Base-by-base conservation (phyloP, 192 early-diverging fungal species). In the Jimgerdemannia lactiflua region DNA sequence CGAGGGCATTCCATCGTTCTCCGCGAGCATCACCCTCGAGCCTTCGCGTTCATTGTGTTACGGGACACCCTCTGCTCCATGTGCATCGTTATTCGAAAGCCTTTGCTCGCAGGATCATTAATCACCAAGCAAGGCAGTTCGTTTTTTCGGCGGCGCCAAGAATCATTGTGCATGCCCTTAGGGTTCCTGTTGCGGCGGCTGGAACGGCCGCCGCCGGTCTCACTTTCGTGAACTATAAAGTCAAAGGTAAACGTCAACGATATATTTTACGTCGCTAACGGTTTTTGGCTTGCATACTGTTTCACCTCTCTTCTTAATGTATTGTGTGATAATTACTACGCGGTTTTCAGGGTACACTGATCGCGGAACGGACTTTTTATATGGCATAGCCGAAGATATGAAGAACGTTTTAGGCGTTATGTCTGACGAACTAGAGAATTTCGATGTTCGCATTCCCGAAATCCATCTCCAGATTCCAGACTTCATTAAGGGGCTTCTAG, bases 181-280 rank as follows among this genome's bases (percentile, higher is more conserved):
- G 89, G 11, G 44, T 94, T 7, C 91, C 92, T 17, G 74, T 90
- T 3, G 83, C 86, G 39, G 84, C 87, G 4, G 84, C 86, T 10
- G 90, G 88, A 0, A 87, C 87, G 11, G 86, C 88, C 4, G 84
- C 85, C 42, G 90, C 90, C 20, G 86, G 84, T 65, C 79, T 87
- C 8, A 86, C 89, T 17, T 85, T 90, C 70, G 88, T 89, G 3
- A 84, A 90, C 63, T 89, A 90, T 71, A 91, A 92, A 78, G 54
- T 90, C 49, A 80, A 84, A 79, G 88, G 86, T 86, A 83, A 64
- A 40, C 39, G 3, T 11, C 42, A 18, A 75, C n/a, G 39, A 59
- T 6, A 6, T 29, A 42, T 71, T 67, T 78, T 68, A n/a, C 63
- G 19, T 14, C 42, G 49, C 73, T 14, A 43, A 29, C 64, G 40